phyloP scores from a whole-genome alignment of 371 early-diverging fungal genomes.

The Phascolomyces articulosus region DNA sequence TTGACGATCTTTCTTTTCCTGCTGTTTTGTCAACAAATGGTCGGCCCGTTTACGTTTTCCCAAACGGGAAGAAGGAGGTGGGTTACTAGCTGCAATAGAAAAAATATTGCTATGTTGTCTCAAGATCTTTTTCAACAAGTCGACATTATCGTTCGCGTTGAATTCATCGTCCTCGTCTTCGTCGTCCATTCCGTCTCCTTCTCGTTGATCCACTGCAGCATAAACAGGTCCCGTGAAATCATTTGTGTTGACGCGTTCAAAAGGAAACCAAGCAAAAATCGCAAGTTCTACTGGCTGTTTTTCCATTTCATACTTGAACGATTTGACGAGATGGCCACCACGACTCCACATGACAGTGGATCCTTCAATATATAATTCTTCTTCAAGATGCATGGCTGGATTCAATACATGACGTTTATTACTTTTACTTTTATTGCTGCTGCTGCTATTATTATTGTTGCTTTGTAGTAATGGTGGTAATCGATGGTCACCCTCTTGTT shows the following conservation, averaged over 20 bases:
- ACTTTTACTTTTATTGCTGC: not conserved
- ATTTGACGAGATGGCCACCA: constrained; percentile 15
- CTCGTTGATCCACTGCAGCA: constrained; percentile 3
- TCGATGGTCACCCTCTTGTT: not conserved
- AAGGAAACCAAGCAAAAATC: constrained; percentile 27
- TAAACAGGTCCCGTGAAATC: not conserved
- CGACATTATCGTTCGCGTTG: not conserved
- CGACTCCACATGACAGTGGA: constrained; percentile 26
- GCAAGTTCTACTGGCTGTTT: constrained; percentile 19
- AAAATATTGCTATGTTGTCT: not conserved
- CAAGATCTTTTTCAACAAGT: constrained; percentile 1
- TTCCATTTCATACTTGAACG: constrained; percentile 14
- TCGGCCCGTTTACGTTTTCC: not conserved
- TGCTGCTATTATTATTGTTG: too few relatives aligned
- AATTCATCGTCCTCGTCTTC: not conserved
- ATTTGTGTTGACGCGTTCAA: not conserved
- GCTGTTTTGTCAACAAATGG: not conserved
- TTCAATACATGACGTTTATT: constrained; percentile 3
- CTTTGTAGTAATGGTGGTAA: not conserved
- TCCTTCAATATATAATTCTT: constrained; percentile 20
- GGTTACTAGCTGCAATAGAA: not conserved
- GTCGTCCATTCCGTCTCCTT: not conserved
- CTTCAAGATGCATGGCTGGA: constrained; percentile 18
- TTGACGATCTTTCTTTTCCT: not conserved
- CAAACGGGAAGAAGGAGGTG: not conserved